Percentiles rank a stretch among this genome's conserved stretches.
Conservation (phyloP, 2,329 filamentous ascomycete genomes). For the Seiridium unicorne region DNA sequence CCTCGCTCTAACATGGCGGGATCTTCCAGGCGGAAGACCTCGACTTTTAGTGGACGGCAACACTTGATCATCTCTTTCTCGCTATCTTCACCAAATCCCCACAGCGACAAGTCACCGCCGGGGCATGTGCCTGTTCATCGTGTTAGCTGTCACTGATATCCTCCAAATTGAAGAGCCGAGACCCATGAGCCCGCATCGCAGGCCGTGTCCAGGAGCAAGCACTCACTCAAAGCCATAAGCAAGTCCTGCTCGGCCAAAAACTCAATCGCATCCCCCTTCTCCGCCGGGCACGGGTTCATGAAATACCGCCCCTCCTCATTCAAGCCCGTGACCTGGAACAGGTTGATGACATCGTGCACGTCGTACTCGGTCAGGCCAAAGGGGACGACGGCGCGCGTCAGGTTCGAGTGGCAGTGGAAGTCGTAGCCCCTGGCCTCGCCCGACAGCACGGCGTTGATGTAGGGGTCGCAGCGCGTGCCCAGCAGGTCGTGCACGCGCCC, state of each 20-base stretch:
- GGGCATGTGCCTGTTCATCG: conserved; percentile 68
- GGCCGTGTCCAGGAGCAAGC: neutral
- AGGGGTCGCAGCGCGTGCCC: conserved; percentile 82
- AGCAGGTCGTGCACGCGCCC: conserved; percentile 74
- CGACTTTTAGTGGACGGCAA: conserved; percentile 71
- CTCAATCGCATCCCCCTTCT: conserved; percentile 61
- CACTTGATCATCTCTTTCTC: conserved; percentile 67
- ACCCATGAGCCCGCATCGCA: neutral
- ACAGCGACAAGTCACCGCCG: conserved; percentile 77
- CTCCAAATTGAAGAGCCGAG: too few species aligned
- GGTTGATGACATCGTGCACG: conserved; percentile 81
- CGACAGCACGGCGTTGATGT: conserved; percentile 70
- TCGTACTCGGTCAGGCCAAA: conserved; percentile 70
- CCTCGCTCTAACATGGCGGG: conserved; percentile 43
- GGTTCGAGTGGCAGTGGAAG: conserved; percentile 82
- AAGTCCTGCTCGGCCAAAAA: conserved; percentile 81
- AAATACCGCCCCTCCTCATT: conserved; percentile 73
- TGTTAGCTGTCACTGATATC: neutral
- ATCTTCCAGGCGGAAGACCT: conserved; percentile 66
- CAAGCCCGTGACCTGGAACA: conserved; percentile 82
- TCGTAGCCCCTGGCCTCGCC: conserved; percentile 66
- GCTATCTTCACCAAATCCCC: conserved; percentile 72
- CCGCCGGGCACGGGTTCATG: conserved; percentile 64
- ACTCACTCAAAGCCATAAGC: conserved; percentile 55
- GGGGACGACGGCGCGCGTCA: conserved; percentile 69